A percentile compares a stretch with the other conserved stretches of the same genome.
phyloP scores from a whole-genome alignment of 2,329 filamentous ascomycete species.

The Xylaria digitata region DNA sequence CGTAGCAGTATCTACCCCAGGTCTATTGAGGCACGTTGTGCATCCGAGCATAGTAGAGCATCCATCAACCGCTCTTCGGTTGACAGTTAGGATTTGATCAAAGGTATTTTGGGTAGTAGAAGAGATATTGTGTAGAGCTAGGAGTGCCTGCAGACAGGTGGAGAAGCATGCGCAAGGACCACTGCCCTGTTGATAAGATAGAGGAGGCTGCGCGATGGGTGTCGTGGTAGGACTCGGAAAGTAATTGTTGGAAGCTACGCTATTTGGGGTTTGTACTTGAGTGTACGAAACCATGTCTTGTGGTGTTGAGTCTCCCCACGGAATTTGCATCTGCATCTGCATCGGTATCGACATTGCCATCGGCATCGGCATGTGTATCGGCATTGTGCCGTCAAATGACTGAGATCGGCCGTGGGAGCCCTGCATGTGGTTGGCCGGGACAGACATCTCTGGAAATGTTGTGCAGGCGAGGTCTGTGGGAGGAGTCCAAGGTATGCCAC shows the following conservation, averaged over 20 bases:
- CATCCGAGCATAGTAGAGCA: slow-evolving; percentile 61
- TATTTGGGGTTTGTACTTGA: slow-evolving; percentile 52
- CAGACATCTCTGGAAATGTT: slow-evolving; percentile 50
- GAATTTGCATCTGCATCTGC: slow-evolving; percentile 48
- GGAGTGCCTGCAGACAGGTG: slow-evolving; percentile 59
- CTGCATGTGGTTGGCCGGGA: slow-evolving; percentile 47
- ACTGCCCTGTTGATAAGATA: slow-evolving; percentile 46
- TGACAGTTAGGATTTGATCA: slow-evolving; percentile 58
- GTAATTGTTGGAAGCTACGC: slow-evolving; percentile 52
- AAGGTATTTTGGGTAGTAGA: slow-evolving; percentile 55
- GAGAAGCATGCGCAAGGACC: slow-evolving; percentile 60
- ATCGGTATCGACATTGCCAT: slow-evolving; percentile 49
- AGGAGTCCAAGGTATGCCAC: slow-evolving; percentile 56
- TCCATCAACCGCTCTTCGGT: slow-evolving; percentile 61
- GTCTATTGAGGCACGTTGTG: slow-evolving; percentile 57
- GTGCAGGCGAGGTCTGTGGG: slow-evolving; percentile 51
- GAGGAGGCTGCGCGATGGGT: slow-evolving; percentile 50
- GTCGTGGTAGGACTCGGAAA: slow-evolving; percentile 56
- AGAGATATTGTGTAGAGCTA: slow-evolving; percentile 60
- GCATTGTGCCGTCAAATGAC: slow-evolving; percentile 53
- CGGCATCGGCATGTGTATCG: slow-evolving; percentile 47
- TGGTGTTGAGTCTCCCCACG: slow-evolving; percentile 47
- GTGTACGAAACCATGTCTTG: slow-evolving; percentile 52
- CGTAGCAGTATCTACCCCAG: slow-evolving; percentile 57
- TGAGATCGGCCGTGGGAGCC: slow-evolving; percentile 50